Evolutionary conservation across 116 monocot genomes (phyloP).

Genomic region (Iris pallida): DNA sequence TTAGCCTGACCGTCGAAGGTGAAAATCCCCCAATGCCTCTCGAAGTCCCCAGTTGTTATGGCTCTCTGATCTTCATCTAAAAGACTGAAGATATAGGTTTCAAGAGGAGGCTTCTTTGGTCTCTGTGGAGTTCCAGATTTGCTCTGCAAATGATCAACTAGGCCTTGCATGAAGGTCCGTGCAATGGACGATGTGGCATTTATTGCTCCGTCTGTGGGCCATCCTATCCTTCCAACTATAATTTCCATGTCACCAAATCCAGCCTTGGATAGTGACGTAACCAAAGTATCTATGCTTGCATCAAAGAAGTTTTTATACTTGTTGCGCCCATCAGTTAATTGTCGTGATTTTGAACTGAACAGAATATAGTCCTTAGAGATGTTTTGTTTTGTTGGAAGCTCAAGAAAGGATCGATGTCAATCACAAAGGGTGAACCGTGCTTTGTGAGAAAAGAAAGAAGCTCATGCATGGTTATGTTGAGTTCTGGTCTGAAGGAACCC

Average conservation of each 20-base stretch:
- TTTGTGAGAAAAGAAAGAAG: slow-evolving; percentile 76
- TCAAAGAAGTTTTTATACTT: slow-evolving; percentile 67
- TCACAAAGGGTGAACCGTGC: slow-evolving; percentile 64
- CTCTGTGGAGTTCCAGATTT: slow-evolving; percentile 61
- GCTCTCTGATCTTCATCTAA: slow-evolving; percentile 64
- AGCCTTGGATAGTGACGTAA: slow-evolving; percentile 44
- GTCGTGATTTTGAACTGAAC: slow-evolving; percentile 39
- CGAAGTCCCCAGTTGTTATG: slow-evolving; percentile 37
- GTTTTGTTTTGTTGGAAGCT: slow-evolving; percentile 56
- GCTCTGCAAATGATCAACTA: slow-evolving; percentile 48
- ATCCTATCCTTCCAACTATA: slow-evolving; percentile 77
- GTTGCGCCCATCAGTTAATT: slow-evolving; percentile 49
- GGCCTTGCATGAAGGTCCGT: slow-evolving; percentile 54
- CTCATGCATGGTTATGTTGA: slow-evolving; percentile 75
- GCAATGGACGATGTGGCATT: slow-evolving; percentile 60
- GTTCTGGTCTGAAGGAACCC: slow-evolving; percentile 65
- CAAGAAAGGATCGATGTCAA: slow-evolving; percentile 59
- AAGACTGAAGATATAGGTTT: slow-evolving; percentile 73
- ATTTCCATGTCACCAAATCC: slow-evolving; percentile 67
- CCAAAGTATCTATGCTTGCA: slow-evolving; percentile 54
- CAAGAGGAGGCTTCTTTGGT: slow-evolving; percentile 49
- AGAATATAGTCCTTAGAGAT: slow-evolving; percentile 50
- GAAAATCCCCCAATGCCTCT: slow-evolving; percentile 84
- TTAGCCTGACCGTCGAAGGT: slow-evolving; percentile 93
- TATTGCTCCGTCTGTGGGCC: slow-evolving; percentile 81